Conservation (phyloP, 2,329 filamentous ascomycete species). For the Venturiaceae sp. region DNA sequence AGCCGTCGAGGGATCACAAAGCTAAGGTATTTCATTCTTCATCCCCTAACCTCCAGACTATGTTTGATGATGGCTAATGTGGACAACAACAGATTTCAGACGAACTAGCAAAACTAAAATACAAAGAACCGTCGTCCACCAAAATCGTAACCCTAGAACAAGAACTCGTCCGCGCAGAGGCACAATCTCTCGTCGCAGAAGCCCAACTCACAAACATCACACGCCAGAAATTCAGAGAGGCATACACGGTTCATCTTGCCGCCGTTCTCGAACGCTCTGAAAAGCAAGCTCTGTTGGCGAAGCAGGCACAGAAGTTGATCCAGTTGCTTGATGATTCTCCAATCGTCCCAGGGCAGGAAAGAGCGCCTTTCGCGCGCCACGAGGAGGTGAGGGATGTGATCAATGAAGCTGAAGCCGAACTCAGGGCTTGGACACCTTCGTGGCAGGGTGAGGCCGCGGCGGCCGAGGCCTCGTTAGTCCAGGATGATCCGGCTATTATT, state of each 20-base stretch:
- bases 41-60: background rate
- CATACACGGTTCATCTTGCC: constrained; percentile 78
- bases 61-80: too few relatives aligned
- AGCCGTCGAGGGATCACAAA: constrained; percentile 82
- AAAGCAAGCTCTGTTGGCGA: constrained; percentile 91
- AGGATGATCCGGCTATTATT: background rate
- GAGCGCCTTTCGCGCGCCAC: constrained; percentile 55
- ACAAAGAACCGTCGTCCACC: constrained; percentile 80
- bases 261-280: constrained; percentile 92
- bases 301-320: constrained; percentile 77
- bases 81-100: constrained; percentile 53
- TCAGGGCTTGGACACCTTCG: constrained; percentile 27
- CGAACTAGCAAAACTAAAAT: constrained; percentile 84
- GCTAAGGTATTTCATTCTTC: constrained; percentile 44
- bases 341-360: constrained; percentile 74
- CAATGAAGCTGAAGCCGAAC: constrained; percentile 84
- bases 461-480: background rate
- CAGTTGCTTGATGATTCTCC: constrained; percentile 83
- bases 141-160: constrained; percentile 82
- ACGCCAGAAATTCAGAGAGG: constrained; percentile 90
- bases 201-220: constrained; percentile 95
- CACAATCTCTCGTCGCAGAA: constrained; percentile 91
- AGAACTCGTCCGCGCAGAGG: constrained; percentile 91
- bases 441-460: background rate
- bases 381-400: constrained; percentile 72